A percentile compares a stretch with the other conserved stretches of the same genome.
Conservation (phyloP, 2,329 filamentous ascomycete species). For the Sporothrix dimorphospora region DNA sequence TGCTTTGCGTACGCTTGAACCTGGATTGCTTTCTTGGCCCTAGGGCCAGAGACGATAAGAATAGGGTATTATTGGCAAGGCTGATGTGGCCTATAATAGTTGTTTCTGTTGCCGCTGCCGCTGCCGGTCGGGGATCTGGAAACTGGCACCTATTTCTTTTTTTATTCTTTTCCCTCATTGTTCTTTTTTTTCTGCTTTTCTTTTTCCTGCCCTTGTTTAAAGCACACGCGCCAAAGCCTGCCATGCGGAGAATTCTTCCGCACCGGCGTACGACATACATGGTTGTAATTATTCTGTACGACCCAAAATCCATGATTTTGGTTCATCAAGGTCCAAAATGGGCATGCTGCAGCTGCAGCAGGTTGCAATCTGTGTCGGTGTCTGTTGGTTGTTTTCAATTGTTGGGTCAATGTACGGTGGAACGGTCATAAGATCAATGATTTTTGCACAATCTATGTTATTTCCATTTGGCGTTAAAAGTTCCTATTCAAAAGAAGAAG, state of each 20-base stretch:
- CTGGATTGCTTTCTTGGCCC: not conserved
- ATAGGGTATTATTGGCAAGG: not conserved
- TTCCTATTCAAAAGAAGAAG: not conserved
- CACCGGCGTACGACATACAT: not conserved
- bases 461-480: not conserved
- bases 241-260: not conserved
- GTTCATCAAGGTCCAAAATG: not conserved
- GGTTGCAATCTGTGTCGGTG: conserved; percentile 4
- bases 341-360: conserved; percentile 1
- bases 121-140: not conserved
- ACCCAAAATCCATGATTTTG: not conserved
- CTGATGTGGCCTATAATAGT: not conserved
- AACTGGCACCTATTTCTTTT: not conserved
- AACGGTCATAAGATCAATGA: not conserved
- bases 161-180: not conserved
- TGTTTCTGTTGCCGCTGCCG: not conserved
- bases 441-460: not conserved
- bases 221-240: not conserved
- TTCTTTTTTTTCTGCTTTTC: not conserved
- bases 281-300: not conserved
- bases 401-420: not conserved
- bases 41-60: not conserved
- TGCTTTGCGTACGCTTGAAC: not conserved
- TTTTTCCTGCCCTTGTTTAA: not conserved
- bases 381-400: not conserved